Base-by-base conservation (phyloP, 2,329 filamentous ascomycete genomes). In the Pseudogymnoascus sp. region DNA sequence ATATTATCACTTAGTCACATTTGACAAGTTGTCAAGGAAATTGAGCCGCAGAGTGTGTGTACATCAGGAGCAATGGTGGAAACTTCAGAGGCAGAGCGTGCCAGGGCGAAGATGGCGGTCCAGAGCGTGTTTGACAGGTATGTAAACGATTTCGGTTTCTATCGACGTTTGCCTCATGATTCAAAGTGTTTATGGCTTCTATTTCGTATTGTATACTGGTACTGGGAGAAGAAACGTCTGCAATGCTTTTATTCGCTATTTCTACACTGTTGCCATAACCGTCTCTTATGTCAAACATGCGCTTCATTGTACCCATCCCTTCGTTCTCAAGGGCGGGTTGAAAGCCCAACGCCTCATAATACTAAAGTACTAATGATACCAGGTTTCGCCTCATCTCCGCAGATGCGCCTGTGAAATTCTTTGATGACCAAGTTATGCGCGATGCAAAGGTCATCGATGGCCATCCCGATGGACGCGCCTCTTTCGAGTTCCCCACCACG, bases 401-500 rank as follows among this genome's bases (percentile, higher is more conserved):
- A 22, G 30, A 47, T 12, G 38, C 34, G 14, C 30, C 34, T 20
- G 61, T 60, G 61, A 37, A 37, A 30, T 8, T 62, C 57, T 70
- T 68, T 16, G 67, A 70, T 59, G 64, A 64, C 39, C 58, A 61
- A 4, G 61, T 65, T 43, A 67, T 69, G 65, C n/a, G 16, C 3
- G 61, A 65, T 30, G 59, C 62, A 43, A 68, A 63, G 18, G 62
- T 75, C 8, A 28, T 74, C 0, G 67, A 72, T 50, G 72, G 71
- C 11, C 68, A 68, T 2, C 9, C 67, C 0, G 64, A 66, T 12
- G 70, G 74, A 8, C 73, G 71, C 0, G 72, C 71, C 2, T 73
- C 74, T 4, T 81, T 77, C 66, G 73, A 72, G 20, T 73, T 82
- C 63, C 70, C 66, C 3, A 76, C 81, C 14, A 73, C 76, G 8